phyloP scores from a whole-genome alignment of 768 basidiomycete species.

The Phlegmacium glaucopus region DNA sequence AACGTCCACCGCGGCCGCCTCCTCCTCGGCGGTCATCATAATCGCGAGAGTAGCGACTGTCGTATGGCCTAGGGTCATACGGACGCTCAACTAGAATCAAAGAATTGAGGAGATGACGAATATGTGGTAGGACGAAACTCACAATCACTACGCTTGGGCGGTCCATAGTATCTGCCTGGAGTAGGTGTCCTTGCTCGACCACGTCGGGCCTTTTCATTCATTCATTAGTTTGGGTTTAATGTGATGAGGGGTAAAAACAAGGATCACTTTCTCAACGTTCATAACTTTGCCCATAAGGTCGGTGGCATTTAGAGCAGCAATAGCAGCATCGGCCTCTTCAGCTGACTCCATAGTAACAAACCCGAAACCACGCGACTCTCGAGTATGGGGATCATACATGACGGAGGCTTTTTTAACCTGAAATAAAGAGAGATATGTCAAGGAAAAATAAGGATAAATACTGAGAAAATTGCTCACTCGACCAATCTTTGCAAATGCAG shows the following conservation, averaged over 20 bases:
- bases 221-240: slow-evolving; percentile 4
- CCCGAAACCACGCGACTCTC: slow-evolving; percentile 68
- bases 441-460: not conserved
- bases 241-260: not conserved
- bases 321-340: slow-evolving; percentile 91
- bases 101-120: slow-evolving; percentile 6
- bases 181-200: slow-evolving; percentile 91
- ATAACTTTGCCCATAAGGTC: slow-evolving; percentile 86
- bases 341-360: slow-evolving; percentile 72
- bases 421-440: slow-evolving; percentile 3
- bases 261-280: slow-evolving; percentile 79
- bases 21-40: slow-evolving; percentile 52
- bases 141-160: slow-evolving; percentile 78
- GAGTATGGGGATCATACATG: slow-evolving; percentile 70
- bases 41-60: slow-evolving; percentile 78
- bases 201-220: slow-evolving; percentile 65
- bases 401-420: slow-evolving; percentile 74
- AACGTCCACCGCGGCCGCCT: slow-evolving; percentile 37
- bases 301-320: slow-evolving; percentile 78
- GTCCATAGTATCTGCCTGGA: slow-evolving; percentile 92
- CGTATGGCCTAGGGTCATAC: slow-evolving; percentile 91
- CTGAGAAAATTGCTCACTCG: slow-evolving; percentile 18
- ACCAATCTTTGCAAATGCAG: slow-evolving; percentile 85
- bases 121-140: slow-evolving; percentile 18
- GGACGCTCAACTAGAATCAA: slow-evolving; percentile 64